phyloP scores from a whole-genome alignment of 2,329 filamentous ascomycete genomes.

The Botryosphaeria dothidea region DNA sequence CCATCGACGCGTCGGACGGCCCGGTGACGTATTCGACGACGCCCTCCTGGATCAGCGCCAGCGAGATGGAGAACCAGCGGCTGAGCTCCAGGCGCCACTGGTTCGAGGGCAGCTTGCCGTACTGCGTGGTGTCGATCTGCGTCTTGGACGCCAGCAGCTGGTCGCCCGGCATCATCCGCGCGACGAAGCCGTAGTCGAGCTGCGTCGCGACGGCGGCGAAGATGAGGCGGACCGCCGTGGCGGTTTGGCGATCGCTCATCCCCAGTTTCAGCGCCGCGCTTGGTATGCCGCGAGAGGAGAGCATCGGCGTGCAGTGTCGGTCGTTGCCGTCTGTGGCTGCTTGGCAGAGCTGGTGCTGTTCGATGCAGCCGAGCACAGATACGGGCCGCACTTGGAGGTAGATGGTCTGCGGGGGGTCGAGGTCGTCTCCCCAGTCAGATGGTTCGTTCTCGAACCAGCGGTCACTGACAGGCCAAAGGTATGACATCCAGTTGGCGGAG shows the following conservation, averaged over 20 bases:
- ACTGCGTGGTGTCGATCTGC: not conserved
- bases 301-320: not conserved
- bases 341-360: not conserved
- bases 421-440: not conserved
- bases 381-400: not conserved
- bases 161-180: not conserved
- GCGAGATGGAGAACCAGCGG: constrained; percentile 85
- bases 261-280: not conserved
- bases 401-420: not conserved
- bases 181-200: not conserved
- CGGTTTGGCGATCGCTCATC: not conserved
- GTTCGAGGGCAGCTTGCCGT: not conserved
- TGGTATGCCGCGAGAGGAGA: not conserved
- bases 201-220: not conserved
- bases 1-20: not conserved
- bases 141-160: not conserved
- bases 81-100: constrained; percentile 63
- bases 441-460: not conserved
- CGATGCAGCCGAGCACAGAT: not conserved
- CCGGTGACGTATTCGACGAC: constrained; percentile 65
- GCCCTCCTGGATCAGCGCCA: constrained; percentile 72
- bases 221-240: not conserved
- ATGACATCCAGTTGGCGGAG: not conserved
- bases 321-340: not conserved
- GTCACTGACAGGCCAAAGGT: not conserved